Conservation (phyloP, 345 rosid genomes). For the Citrus reticulata region DNA sequence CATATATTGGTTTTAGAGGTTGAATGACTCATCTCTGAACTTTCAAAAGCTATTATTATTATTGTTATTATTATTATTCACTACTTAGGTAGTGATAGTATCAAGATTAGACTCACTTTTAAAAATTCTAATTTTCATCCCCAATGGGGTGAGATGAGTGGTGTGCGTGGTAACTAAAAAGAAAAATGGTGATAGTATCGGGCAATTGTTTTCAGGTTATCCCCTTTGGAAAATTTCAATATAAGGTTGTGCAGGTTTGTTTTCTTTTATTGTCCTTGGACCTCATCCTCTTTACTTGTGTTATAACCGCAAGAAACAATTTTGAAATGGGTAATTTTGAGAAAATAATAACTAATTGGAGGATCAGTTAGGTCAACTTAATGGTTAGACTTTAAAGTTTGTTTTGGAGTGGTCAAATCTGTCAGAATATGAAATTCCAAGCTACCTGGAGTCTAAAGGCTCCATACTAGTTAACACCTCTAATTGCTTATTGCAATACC, state of each 20-base stretch:
- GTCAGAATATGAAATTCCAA: neutral
- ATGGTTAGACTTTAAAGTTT: neutral
- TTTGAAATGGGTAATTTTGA: neutral
- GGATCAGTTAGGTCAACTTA: neutral
- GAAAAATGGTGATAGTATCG: neutral
- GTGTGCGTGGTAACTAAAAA: neutral
- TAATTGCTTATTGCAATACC: neutral
- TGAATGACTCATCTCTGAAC: neutral
- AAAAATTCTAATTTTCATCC: neutral
- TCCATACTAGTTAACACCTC: neutral
- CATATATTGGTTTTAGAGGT: constrained; percentile 2
- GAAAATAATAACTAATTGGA: neutral
- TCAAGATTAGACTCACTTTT: neutral
- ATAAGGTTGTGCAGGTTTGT: neutral
- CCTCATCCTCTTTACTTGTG: neutral
- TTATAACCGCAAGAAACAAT: neutral
- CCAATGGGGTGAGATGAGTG: neutral
- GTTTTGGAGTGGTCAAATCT: neutral
- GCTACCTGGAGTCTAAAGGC: neutral
- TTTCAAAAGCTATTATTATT: neutral
- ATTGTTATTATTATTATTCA: neutral
- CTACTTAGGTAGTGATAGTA: neutral
- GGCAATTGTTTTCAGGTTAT: neutral
- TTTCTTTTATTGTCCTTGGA: neutral
- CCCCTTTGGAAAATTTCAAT: neutral